Percentiles rank a stretch among this genome's conserved stretches.
These are phyloP conservation scores for Solanum paucissectum DNA, from an alignment of 257 asterid genomes.

Conservation along the genomic window DNA sequence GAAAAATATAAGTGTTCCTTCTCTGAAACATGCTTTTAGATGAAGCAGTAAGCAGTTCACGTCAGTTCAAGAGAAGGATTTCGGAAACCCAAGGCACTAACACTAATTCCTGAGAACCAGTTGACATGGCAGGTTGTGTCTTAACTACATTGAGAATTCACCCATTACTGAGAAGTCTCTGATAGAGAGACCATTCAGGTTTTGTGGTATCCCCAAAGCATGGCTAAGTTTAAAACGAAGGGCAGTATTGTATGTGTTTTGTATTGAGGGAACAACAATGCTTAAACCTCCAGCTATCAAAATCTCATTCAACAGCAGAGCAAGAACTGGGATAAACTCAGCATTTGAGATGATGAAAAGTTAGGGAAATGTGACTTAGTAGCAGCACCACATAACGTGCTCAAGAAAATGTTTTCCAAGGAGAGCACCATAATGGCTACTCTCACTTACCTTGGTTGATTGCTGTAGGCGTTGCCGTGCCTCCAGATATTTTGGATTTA, in stretches of 20 bases:
- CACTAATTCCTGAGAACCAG: background rate
- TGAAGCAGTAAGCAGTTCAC: background rate
- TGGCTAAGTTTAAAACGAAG: background rate
- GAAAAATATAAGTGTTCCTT: background rate
- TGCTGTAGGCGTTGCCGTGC: constrained; percentile 69
- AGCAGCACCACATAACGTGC: background rate
- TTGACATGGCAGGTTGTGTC: background rate
- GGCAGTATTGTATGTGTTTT: background rate
- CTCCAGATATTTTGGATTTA: constrained; percentile 87
- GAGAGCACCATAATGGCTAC: constrained; percentile 12
- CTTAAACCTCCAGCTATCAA: background rate
- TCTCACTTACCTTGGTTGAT: constrained; percentile 41
- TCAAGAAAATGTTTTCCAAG: background rate
- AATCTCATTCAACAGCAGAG: background rate
- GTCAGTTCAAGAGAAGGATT: background rate
- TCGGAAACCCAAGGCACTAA: background rate
- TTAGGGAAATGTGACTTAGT: background rate
- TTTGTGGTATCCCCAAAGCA: background rate
- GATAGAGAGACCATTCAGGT: background rate
- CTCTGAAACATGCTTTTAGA: background rate
- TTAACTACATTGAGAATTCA: background rate
- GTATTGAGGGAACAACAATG: background rate
- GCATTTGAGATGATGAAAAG: background rate
- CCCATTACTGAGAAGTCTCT: background rate
- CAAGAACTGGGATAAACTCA: background rate